Percentiles rank a stretch among this genome's conserved stretches.
Conservation (phyloP, 192 early-diverging fungal genomes). For the Entrophospora sp. region DNA sequence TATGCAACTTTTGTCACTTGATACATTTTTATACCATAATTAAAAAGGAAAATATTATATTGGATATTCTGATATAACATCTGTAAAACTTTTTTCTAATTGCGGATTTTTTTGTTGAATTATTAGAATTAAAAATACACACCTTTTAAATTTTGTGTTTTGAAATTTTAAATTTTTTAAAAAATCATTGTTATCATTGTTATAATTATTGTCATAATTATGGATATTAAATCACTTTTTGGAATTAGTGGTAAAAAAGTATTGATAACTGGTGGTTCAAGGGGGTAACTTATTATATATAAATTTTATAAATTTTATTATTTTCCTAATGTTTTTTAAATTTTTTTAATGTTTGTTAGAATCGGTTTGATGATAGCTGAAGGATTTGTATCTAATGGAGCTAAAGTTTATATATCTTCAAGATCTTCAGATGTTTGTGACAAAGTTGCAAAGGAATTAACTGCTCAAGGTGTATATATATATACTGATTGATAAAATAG, state of each 20-base stretch:
- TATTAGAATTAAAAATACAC: too few species aligned
- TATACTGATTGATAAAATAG: too few species aligned
- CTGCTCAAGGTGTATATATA: neutral
- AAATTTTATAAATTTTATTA: neutral
- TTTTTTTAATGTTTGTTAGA: slow-evolving; percentile 14
- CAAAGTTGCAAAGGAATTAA: slow-evolving; percentile 11
- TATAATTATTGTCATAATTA: too few species aligned
- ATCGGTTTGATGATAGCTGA: slow-evolving; percentile 51
- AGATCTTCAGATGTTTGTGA: slow-evolving; percentile 27
- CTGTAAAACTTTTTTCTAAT: too few species aligned
- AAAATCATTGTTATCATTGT: too few species aligned
- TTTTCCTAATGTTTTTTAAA: neutral
- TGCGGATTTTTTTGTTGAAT: too few species aligned
- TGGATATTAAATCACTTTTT: slow-evolving; percentile 38
- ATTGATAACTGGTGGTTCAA: slow-evolving; percentile 67
- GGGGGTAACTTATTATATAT: neutral
- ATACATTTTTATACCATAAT: too few species aligned
- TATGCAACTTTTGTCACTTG: too few species aligned
- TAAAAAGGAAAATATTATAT: too few species aligned
- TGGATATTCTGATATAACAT: too few species aligned
- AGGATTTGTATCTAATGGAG: slow-evolving; percentile 78
- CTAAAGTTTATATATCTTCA: slow-evolving; percentile 84
- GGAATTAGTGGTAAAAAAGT: slow-evolving; percentile 68
- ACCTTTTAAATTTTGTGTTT: too few species aligned
- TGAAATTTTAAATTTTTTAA: too few species aligned